Conservation (phyloP, 495 filamentous ascomycete species). For the Schizothecium vesticola region DNA sequence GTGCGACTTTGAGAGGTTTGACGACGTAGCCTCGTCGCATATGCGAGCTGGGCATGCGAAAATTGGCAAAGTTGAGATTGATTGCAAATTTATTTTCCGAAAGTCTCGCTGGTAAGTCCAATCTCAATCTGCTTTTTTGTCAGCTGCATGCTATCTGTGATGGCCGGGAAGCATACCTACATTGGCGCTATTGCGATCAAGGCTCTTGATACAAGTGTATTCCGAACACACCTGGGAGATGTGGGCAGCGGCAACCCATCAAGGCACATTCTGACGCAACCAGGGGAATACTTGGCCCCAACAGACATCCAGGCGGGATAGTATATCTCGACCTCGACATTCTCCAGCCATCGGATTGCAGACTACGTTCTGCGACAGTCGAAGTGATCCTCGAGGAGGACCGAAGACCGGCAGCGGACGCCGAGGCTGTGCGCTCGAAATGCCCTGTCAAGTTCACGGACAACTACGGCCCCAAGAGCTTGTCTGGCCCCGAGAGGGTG, state of each 20-base stretch:
- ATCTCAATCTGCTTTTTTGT: not conserved
- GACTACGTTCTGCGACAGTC: constrained; percentile 26
- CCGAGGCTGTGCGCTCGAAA: not conserved
- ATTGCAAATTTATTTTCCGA: constrained; percentile 30
- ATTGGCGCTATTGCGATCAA: not conserved
- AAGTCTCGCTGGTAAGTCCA: constrained; percentile 27
- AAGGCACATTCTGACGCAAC: not conserved
- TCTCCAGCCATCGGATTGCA: constrained; percentile 25
- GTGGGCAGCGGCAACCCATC: not conserved
- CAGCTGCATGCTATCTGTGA: not conserved
- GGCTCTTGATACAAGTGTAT: not conserved
- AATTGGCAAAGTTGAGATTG: constrained; percentile 24
- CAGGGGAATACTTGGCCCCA: constrained; percentile 21
- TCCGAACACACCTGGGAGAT: not conserved
- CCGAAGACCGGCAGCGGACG: not conserved
- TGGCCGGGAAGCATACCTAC: not conserved
- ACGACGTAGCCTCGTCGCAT: constrained; percentile 15
- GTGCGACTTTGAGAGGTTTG: constrained; percentile 15
- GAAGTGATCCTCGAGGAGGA: constrained; percentile 25
- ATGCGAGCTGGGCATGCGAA: constrained; percentile 10
- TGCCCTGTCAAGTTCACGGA: constrained; percentile 20
- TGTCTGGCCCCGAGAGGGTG: constrained; percentile 8
- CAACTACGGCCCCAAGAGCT: constrained; percentile 16
- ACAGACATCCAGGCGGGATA: constrained; percentile 28
- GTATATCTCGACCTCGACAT: constrained; percentile 32